These are phyloP conservation scores for Hypoxylon sp. DNA, from an alignment of 2,329 filamentous ascomycete species.

Conservation along the genomic window DNA sequence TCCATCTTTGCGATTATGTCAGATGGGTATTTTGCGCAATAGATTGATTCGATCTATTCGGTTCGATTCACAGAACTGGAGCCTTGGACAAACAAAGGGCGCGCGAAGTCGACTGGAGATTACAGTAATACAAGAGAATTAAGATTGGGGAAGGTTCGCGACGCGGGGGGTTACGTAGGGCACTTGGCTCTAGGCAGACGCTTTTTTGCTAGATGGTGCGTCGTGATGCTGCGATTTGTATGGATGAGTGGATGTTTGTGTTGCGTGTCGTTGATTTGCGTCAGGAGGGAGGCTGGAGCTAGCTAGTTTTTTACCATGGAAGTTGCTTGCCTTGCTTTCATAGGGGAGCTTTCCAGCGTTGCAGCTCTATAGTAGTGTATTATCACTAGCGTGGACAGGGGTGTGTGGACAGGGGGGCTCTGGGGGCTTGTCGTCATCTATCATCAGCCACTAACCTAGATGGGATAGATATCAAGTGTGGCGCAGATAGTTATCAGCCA, in stretches of 20 bases:
- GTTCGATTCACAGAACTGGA: background rate
- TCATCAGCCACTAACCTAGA: conserved; percentile 2
- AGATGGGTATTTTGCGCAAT: conserved; percentile 13
- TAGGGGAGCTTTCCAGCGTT: conserved; percentile 16
- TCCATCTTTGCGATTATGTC: conserved; percentile 73
- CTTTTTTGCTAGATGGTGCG: conserved; percentile 8
- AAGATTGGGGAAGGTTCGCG: conserved; percentile 10
- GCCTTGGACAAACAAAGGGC: conserved; percentile 7
- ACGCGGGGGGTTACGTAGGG: conserved; percentile 7
- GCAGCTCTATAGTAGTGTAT: conserved; percentile 7
- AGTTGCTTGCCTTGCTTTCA: conserved; percentile 7
- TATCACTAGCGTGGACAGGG: conserved; percentile 3
- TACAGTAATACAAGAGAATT: background rate
- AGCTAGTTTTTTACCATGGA: conserved; percentile 2
- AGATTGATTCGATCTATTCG: conserved; percentile 13
- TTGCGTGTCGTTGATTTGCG: conserved; percentile 27
- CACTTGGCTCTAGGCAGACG: conserved; percentile 30
- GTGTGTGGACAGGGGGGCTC: background rate
- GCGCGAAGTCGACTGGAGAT: conserved; percentile 4
- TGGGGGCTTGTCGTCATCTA: conserved; percentile 18
- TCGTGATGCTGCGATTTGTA: conserved; percentile 16
- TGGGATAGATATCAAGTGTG: background rate
- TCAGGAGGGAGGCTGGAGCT: conserved; percentile 39
- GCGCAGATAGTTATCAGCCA: conserved; percentile 4
- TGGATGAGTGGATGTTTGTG: conserved; percentile 24